Conservation (phyloP, 352 stramenopile species). For the Phytophthora aleatoria region DNA sequence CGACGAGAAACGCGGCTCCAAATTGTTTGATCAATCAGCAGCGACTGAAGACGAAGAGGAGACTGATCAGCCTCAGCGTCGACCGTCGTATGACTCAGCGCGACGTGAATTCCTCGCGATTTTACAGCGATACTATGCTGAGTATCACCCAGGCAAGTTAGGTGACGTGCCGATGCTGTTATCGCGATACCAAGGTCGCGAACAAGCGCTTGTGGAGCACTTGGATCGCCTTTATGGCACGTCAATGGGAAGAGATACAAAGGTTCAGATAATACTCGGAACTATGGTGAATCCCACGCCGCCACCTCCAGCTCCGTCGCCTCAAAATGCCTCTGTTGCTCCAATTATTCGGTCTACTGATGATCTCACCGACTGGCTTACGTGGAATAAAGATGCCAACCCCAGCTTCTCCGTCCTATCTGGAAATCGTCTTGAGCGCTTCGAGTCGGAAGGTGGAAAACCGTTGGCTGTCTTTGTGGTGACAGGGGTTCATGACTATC, state of each 20-base stretch:
- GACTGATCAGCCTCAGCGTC: constrained; percentile 2
- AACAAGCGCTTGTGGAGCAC: constrained; percentile 60
- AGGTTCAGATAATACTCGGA: constrained; percentile 39
- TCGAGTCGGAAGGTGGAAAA: constrained; percentile 44
- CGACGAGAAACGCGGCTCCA: constrained; percentile 23
- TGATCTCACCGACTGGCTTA: constrained; percentile 39
- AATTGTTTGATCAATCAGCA: constrained; percentile 28
- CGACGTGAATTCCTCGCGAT: constrained; percentile 35
- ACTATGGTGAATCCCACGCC: constrained; percentile 11
- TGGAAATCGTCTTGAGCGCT: constrained; percentile 60
- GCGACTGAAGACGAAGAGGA: constrained; percentile 26
- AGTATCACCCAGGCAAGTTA: constrained; percentile 67
- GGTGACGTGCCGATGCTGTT: constrained; percentile 63
- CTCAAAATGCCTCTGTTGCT: constrained; percentile 34
- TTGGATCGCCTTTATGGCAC: constrained; percentile 77
- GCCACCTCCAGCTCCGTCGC: not conserved
- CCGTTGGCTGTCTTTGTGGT: constrained; percentile 46
- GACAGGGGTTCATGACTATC: constrained; percentile 51
- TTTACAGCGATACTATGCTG: constrained; percentile 57
- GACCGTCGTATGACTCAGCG: constrained; percentile 16
- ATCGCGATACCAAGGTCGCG: constrained; percentile 51
- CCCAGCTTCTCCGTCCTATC: constrained; percentile 53
- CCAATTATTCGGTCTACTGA: constrained; percentile 17
- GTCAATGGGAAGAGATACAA: constrained; percentile 35
- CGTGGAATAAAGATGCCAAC: constrained; percentile 38